Evolutionary conservation across 352 stramenopile genomes (phyloP).

Genomic region (Globisporangium takayamanum): DNA sequence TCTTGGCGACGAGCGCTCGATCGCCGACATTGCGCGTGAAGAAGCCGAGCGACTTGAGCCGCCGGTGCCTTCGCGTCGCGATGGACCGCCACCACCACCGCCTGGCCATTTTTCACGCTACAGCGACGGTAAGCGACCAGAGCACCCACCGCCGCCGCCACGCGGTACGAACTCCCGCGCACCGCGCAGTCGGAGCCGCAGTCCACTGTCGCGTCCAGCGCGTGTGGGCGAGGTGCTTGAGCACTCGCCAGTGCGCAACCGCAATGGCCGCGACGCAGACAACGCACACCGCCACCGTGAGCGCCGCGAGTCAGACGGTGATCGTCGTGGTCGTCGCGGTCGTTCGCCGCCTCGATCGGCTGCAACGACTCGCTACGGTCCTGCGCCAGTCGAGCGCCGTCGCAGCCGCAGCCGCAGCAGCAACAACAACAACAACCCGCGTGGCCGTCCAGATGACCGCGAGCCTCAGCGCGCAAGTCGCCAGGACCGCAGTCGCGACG

Average conservation of each 20-base stretch:
- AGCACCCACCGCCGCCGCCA: background rate
- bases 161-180: slow-evolving; percentile 4
- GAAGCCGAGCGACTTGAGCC: background rate
- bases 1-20: background rate
- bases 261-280: background rate
- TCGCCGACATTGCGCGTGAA: background rate
- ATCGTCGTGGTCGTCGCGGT: slow-evolving; percentile 2
- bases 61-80: slow-evolving; percentile 16
- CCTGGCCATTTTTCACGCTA: background rate
- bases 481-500: background rate
- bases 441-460: slow-evolving; percentile 2
- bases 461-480: background rate
- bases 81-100: slow-evolving; percentile 4
- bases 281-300: background rate
- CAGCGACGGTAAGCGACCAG: background rate
- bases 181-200: slow-evolving; percentile 12
- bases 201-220: background rate
- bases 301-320: slow-evolving; percentile 4
- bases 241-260: background rate
- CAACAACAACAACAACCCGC: background rate
- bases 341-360: slow-evolving; percentile 22
- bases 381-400: slow-evolving; percentile 2
- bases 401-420: slow-evolving; percentile 1
- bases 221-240: background rate
- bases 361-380: slow-evolving; percentile 4